Base-by-base conservation (phyloP, 2,329 filamentous ascomycete species). In the Arachnomyces sp. region DNA sequence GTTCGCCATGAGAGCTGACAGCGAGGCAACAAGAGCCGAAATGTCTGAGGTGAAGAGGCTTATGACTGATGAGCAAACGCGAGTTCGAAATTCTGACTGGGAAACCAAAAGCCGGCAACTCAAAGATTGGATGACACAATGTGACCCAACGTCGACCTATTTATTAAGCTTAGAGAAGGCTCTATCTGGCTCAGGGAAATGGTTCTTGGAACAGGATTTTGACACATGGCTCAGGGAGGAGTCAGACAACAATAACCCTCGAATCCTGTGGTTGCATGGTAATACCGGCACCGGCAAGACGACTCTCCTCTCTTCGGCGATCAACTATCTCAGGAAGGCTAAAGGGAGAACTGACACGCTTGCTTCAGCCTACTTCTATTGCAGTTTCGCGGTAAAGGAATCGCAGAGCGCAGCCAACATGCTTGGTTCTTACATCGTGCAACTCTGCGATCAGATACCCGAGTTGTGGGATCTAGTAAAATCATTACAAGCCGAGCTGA, bases 371-470 rank as follows among this genome's bases (percentile, higher is more conserved):
- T 25, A 25, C 21, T 25, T 25, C 9, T 25, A 25, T 9, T 25
- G 21, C 21, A 25, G 21, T 34, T 34, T 34, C n/a, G 11, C 31
- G 15, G 31, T 16, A 34, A 34, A 34, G 31, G 31, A 34, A 8
- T 34, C 31, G 15, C 31, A 34, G 31, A 34, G n/a, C 31, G 14
- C 13, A 11, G 31, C 14, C 13, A 34, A 34, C 18, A 34, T 34
- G 31, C 31, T 34, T 11, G 31, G 31, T 18, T 34, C 31, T 16
- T 33, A 34, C 14, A 18, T 34, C 18, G 14, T 34, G 8, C n/a
- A 34, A 34, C 7, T 34, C n/a, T 34, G 31, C 31, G 31, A 34
- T 11, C 31, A 34, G n/a, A 18, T 34, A 18, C 31, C 31, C 8
- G 31, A 13, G 4, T 14, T 34, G 14, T 34, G 31, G 31, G 18